Percentiles rank a stretch among this genome's conserved stretches.
Evolutionary conservation across 2,329 filamentous ascomycete species (phyloP).

Genomic region (Albophoma yamanashiensis): DNA sequence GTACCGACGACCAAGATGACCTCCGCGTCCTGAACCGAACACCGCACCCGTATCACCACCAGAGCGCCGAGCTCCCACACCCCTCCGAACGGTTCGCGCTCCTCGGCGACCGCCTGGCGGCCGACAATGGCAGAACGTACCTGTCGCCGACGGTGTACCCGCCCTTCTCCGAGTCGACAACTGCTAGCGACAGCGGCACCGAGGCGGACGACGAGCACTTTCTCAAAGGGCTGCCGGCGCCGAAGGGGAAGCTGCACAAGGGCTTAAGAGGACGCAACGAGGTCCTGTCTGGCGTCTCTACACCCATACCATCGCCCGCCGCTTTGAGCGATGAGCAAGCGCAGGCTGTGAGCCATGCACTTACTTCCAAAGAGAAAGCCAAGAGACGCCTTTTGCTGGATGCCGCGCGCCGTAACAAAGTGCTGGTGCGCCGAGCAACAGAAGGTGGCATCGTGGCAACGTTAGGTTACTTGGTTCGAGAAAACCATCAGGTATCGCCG

Average conservation of each 20-base stretch:
- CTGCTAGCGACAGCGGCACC: slow-evolving; percentile 79
- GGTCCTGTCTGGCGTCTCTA: slow-evolving; percentile 40
- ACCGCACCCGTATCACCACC: slow-evolving; percentile 58
- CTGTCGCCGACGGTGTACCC: slow-evolving; percentile 13
- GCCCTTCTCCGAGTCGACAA: slow-evolving; percentile 39
- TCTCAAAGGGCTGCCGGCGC: slow-evolving; percentile 74
- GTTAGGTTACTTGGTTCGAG: slow-evolving; percentile 36
- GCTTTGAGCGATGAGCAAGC: slow-evolving; percentile 30
- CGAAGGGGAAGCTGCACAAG: slow-evolving; percentile 63
- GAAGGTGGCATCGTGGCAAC: slow-evolving; percentile 41
- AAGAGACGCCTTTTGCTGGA: slow-evolving; percentile 12
- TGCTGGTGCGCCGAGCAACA: slow-evolving; percentile 39
- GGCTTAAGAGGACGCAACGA: slow-evolving; percentile 57
- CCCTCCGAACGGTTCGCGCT: slow-evolving; percentile 29
- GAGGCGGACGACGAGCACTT: slow-evolving; percentile 93
- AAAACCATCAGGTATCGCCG: slow-evolving; percentile 34
- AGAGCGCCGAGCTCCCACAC: slow-evolving; percentile 43
- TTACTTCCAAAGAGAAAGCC: slow-evolving; percentile 4
- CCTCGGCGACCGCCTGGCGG: slow-evolving; percentile 6
- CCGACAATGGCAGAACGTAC: slow-evolving; percentile 8
- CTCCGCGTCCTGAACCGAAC: slow-evolving; percentile 47
- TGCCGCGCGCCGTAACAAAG: slow-evolving; percentile 32
- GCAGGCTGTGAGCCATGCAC: slow-evolving; percentile 10
- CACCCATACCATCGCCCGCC: slow-evolving; percentile 41
- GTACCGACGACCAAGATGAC: slow-evolving; percentile 23